Evolutionary conservation across 176 grass and related monocot species (phyloP), one percentile per base, ranked within the genome.

Genomic region (Metroxylon sagu): DNA sequence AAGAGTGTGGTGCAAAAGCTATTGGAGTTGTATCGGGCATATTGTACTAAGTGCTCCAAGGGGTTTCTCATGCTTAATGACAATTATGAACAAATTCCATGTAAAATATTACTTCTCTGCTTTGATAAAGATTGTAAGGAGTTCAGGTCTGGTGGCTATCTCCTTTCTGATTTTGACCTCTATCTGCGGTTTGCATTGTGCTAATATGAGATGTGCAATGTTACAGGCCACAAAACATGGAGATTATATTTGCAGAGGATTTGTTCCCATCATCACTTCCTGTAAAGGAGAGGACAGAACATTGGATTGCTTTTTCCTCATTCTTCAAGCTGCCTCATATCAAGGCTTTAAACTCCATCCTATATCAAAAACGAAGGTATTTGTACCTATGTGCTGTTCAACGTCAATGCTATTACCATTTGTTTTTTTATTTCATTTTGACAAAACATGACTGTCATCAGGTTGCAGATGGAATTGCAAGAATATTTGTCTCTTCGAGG

Each of bases 291-390:
- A 91, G 84, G 77, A 83, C 81, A 77, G 82, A 6, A 21, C 93
- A 91, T 57, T 97, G 93, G 93, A 69, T 88, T 68, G 70, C 80
- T 51, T 85, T 97, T 70, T 97, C 73, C 68, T 85, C 84, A 69
- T 67, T 88, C 81, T 97, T 90, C 75, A 82, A 79, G 61, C 35
- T 49, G 57, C 68, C 80, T 70, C 92, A 97, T 72, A 74, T 77
- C 65, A 85, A 80, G 67, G 87, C 84, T 82, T 78, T 97, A 77
- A 71, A 61, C 50, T 65, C 25, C 18, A 85, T 97, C 25, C 75
- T 97, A 67, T 85, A 70, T 73, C 87, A 85, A 76, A 97, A 97
- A 77, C 79, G 77, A 73, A 88, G 92, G 92, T 97, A 85, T 21
- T 64, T 66, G 62, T 72, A 10, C 25, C 18, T 18, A 14, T 68